Base-by-base conservation (phyloP, 257 asterid genomes). In the Thymus quinquecostatus region DNA sequence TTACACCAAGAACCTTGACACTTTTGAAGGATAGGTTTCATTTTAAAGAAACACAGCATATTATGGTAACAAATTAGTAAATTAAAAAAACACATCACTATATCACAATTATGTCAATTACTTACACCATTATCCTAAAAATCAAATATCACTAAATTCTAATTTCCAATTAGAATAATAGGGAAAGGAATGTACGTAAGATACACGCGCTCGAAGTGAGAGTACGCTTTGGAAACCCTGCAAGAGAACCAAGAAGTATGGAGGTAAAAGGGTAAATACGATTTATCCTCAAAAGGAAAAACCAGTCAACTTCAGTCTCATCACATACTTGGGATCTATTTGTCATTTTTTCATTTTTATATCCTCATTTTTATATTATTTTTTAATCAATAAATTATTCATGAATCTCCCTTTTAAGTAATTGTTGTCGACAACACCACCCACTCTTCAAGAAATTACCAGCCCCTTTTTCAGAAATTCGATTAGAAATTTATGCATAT, bases 281-380 rank as follows among this genome's bases (percentile, higher is more conserved):
- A 60, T 57, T 66, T 70, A 72, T 55, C 76, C 82, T 56, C 40
- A 44, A 74, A 79, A 67, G 56, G 43, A 2, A 68, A 72, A 73
- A 68, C 14, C 72, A 14, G 76, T 66, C 80, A 60, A 60, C 77
- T 73, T 77, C 79, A 47, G 60, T 70, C 73, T 56, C 78, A 40
- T 73, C 58, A 51, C 70, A 38, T 30, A 36, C 73, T 69, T 70
- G 78, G 76, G 74, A 71, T 13, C 66, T 68, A 41, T 77, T 70
- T 49, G 49, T 77, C 76, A 77, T 81, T 77, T 66, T 1, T 40
- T 58, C 38, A 51, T 36, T 36, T 3, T 36, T 36, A 3, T 36
- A 36, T 36, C 40, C 0, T 36, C 5, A 36, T 36, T 36, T 36
- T 36, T 36, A 36, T 36, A 36, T 36, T 36, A 2, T 2, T 36